Base-by-base conservation (phyloP, 306 rosid species). In the Rosa multiflora region DNA sequence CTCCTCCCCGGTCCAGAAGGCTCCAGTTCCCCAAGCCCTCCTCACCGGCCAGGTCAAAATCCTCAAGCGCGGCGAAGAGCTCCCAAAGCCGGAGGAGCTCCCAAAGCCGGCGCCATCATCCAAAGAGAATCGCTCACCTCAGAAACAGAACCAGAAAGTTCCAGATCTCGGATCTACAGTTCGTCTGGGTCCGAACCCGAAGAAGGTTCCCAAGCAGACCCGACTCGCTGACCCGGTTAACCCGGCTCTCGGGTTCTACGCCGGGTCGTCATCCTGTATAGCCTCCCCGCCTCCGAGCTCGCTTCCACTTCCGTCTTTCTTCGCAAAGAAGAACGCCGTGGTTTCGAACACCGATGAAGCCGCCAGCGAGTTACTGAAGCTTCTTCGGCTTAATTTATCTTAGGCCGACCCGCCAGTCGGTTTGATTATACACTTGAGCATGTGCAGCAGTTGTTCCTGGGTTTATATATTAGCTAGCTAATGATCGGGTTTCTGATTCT, bases 201-300 rank as follows among this genome's bases (percentile, higher is more conserved):
- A 73, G 9, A 32, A 10, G 39, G 64, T 6, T 15, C 70, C 61
- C 0, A 8, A 43, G 0, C 85, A 66, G 67, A 67, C 35, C 67
- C 68, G 42, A 5, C 68, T 29, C 51, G 42, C 49, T n/a, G 10
- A 43, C 17, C 51, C 18, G 21, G 6, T 66, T 1, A 71, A 71
- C 21, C 75, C 21, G 11, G 74, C 9, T 4, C 66, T 70, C 1
- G 78, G 75, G 1, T 70, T 84, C 21, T 90, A 88, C 51, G 91
- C 95, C 0, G 93, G 95, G 0, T 48, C 89, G 0, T 67, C 91
- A 0, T 7, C 76, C 26, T 63, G 62, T 5, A 52, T 68, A 6
- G 67, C 82, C 1, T 88, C 90, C 2, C 93, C 93, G 47, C 86
- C 89, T 2, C 93, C 96, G 0, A 83, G 86, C 76, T 88, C 90